Conservation (phyloP, 2,329 filamentous ascomycete genomes). For the Ophiostoma ips region DNA sequence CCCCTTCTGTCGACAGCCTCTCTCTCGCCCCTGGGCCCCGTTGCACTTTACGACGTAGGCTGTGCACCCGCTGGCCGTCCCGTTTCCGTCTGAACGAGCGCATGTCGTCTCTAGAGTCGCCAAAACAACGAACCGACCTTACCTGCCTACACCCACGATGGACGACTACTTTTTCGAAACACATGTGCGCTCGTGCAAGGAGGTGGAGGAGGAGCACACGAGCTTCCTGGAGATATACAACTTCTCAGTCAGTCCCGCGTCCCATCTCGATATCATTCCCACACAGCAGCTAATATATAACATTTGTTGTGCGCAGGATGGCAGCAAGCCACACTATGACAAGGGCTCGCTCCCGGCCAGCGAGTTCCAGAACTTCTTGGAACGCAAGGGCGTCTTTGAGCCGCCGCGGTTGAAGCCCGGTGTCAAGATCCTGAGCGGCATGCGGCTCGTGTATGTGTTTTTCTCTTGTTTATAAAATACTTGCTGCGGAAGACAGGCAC, state of each 20-base stretch:
- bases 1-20: too few relatives aligned
- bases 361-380: conserved; percentile 45
- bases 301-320: too few relatives aligned
- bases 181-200: conserved; percentile 33
- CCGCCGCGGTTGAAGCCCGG: conserved; percentile 29
- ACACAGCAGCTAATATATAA: too few relatives aligned
- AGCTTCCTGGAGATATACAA: conserved; percentile 45
- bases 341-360: conserved; percentile 31
- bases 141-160: conserved; percentile 31
- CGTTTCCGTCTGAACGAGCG: too few relatives aligned
- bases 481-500: not conserved
- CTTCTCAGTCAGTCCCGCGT: conserved; percentile 32
- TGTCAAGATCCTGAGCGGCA: conserved; percentile 33
- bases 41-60: too few relatives aligned
- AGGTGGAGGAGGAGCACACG: conserved; percentile 34
- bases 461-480: not conserved
- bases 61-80: too few relatives aligned
- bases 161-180: conserved; percentile 44
- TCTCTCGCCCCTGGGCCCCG: too few relatives aligned
- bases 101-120: too few relatives aligned
- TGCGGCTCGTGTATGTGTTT: conserved; percentile 38
- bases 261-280: not conserved
- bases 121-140: too few relatives aligned
- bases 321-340: conserved; percentile 34
- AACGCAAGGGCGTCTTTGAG: conserved; percentile 29